Conservation (phyloP, 805 yeast genomes). For the Naumovozyma castellii region DNA sequence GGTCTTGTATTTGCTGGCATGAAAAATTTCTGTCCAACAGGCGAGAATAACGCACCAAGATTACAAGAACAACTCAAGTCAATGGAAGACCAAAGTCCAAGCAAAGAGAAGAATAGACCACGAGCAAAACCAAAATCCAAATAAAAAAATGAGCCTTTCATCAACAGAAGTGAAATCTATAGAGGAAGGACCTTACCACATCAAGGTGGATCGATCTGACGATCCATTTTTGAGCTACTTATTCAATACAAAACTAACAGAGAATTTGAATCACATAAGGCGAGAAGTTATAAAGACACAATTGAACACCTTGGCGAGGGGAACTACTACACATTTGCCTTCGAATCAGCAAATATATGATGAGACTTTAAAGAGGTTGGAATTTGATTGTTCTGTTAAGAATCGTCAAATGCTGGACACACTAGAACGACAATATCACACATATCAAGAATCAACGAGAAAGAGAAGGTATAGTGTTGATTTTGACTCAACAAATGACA, state of each 20-base stretch:
- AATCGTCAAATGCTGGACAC: constrained; percentile 3
- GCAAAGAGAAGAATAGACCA: no score
- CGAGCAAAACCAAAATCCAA: neutral
- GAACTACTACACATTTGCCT: neutral
- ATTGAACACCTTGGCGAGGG: neutral
- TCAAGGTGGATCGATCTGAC: neutral
- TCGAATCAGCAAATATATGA: constrained; percentile 3
- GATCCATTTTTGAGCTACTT: constrained; percentile 16
- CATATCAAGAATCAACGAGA: constrained; percentile 10
- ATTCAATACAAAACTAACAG: constrained; percentile 14
- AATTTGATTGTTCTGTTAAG: constrained; percentile 8
- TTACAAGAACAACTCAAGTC: neutral
- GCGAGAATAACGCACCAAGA: no score
- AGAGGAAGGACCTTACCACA: neutral
- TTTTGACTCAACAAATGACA: constrained; percentile 14
- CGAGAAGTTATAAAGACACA: neutral
- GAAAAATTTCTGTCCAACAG: neutral
- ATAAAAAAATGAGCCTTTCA: neutral
- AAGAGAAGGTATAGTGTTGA: constrained; percentile 25
- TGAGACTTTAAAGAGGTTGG: constrained; percentile 4
- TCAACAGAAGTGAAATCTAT: neutral
- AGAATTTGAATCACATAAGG: constrained; percentile 14
- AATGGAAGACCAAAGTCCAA: no score
- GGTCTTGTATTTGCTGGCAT: neutral
- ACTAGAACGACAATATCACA: constrained; percentile 12